phyloP scores from a whole-genome alignment of 352 stramenopile genomes.

The Globisporangium apiculatum region DNA sequence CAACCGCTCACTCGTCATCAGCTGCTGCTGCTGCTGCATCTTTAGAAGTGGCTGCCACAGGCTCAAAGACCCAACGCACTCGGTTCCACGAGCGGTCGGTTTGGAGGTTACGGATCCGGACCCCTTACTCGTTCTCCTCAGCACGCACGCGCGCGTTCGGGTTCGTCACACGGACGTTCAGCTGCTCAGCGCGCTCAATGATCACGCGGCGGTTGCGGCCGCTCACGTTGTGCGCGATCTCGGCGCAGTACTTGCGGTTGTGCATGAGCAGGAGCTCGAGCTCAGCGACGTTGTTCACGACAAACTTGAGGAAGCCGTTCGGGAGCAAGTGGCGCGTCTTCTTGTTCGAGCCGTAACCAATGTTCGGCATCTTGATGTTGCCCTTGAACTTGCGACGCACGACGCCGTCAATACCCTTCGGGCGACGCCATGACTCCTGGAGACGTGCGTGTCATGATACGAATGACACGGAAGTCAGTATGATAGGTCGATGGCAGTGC shows the following conservation, averaged over 20 bases:
- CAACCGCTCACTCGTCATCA: constrained; percentile 13
- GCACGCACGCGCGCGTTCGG: constrained; percentile 94
- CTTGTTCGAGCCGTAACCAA: constrained; percentile 99
- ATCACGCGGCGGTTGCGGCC: constrained; percentile 96
- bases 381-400: constrained; percentile 99
- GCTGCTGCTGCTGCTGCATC: constrained; percentile 5
- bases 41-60: constrained; percentile 4
- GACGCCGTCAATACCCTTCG: constrained; percentile 99
- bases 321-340: constrained; percentile 97
- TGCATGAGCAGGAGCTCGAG: constrained; percentile 94
- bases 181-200: constrained; percentile 96
- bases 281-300: constrained; percentile 98
- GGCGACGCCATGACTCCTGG: constrained; percentile 94
- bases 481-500: neutral
- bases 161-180: constrained; percentile 98
- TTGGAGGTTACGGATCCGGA: constrained; percentile 6
- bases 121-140: constrained; percentile 92
- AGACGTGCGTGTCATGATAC: neutral
- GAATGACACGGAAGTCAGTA: neutral
- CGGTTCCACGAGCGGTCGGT: too few species aligned
- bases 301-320: constrained; percentile 99
- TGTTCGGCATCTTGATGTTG: constrained; percentile 96
- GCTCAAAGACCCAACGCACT: constrained; percentile 2
- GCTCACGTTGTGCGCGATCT: constrained; percentile 98
- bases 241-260: constrained; percentile 98